phyloP scores from a whole-genome alignment of 345 rosid genomes.

The Salix exigua region DNA sequence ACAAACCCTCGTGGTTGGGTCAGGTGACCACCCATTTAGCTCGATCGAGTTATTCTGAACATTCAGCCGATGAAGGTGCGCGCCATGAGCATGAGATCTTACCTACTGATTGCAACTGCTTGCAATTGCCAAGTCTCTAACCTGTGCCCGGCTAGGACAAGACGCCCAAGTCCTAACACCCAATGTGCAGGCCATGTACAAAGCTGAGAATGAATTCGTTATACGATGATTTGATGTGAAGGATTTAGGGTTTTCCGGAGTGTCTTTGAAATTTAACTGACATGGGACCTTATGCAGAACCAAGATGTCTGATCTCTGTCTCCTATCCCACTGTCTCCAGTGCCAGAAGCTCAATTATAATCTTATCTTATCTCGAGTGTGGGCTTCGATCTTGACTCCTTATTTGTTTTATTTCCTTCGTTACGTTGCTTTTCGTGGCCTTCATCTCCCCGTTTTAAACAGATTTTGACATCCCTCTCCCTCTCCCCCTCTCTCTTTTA shows the following conservation, averaged over 20 bases:
- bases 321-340: not conserved
- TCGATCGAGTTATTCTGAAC: not conserved
- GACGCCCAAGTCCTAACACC: constrained; percentile 34
- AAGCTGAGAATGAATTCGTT: not conserved
- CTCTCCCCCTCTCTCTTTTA: not conserved
- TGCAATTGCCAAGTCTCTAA: not conserved
- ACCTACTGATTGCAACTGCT: not conserved
- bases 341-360: constrained; percentile 17
- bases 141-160: constrained; percentile 17
- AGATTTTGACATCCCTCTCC: not conserved
- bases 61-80: not conserved
- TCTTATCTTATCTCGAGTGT: constrained; percentile 27
- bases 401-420: constrained; percentile 12
- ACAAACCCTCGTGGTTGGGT: constrained; percentile 22
- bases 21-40: constrained; percentile 1
- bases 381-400: constrained; percentile 31
- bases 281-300: constrained; percentile 21
- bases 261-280: not conserved
- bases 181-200: not conserved
- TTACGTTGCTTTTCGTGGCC: not conserved
- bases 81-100: not conserved
- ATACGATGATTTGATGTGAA: not conserved
- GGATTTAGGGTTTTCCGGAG: not conserved
- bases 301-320: constrained; percentile 28
- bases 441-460: constrained; percentile 3